Evolutionary conservation across 257 asterid species (phyloP).

Genomic region (Verbena officinalis): DNA sequence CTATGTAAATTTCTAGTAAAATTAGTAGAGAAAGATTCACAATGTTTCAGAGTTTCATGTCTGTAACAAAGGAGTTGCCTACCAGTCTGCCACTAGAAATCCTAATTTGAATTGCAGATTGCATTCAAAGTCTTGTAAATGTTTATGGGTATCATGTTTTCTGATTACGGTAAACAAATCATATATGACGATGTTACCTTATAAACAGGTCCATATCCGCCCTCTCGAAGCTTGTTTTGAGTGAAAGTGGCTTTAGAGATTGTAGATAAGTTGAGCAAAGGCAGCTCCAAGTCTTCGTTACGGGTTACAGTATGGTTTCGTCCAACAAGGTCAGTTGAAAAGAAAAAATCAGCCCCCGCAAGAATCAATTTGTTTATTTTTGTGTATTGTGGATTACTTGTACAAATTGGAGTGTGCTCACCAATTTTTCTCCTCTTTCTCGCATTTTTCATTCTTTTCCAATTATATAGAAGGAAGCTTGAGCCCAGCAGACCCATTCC

Average conservation of each 20-base stretch:
- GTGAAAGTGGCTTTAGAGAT: constrained; percentile 30
- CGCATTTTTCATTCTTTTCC: constrained; percentile 1
- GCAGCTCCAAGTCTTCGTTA: constrained; percentile 28
- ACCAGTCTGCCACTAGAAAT: not conserved
- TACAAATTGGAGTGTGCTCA: not conserved
- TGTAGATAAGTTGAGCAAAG: constrained; percentile 8
- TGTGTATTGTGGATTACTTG: too few relatives aligned
- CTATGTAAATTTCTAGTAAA: too few relatives aligned
- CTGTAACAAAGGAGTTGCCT: too few relatives aligned
- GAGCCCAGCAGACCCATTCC: constrained; percentile 9
- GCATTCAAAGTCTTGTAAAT: not conserved
- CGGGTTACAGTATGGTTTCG: constrained; percentile 5
- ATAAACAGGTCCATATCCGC: constrained; percentile 38
- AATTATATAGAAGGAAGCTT: constrained; percentile 11
- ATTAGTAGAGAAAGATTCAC: too few relatives aligned
- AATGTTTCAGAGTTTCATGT: too few relatives aligned
- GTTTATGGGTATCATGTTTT: too few relatives aligned
- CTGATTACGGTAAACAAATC: not conserved
- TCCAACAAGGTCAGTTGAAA: too few relatives aligned
- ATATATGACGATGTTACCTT: constrained; percentile 24
- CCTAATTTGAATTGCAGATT: not conserved
- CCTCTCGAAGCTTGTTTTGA: constrained; percentile 34
- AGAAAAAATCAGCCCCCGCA: too few relatives aligned
- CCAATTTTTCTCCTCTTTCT: not conserved
- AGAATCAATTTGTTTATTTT: too few relatives aligned